Evolutionary conservation across 1,139 yeast species (phyloP), one percentile per base, ranked within the genome.

Genomic region (Taphrina populina): DNA sequence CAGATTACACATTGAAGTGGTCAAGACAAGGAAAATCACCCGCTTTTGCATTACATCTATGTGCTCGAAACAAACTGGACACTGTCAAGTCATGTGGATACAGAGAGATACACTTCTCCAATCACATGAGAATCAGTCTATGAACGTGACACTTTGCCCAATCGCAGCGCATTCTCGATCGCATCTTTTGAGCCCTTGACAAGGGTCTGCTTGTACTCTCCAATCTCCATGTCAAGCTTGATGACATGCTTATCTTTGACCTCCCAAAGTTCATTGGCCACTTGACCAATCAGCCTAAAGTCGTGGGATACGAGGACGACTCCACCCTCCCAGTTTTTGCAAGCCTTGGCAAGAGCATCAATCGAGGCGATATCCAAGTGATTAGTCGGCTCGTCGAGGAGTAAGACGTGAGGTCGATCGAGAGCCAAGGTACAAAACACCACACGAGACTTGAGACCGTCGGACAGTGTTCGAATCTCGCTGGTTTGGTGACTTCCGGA

Each of bases 401-500:
- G 77, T 67, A 92, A 78, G 74, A 92, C 87, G 75, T 92, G 92
- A 68, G 99, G 98, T 63, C 85, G 78, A 75, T 92, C 97, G 65
- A 92, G 79, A 47, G 98, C 98, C 67, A 92, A 79, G 65, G 92
- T 77, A 19, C 98, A 98, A 69, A 92, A 94, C 60, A 92, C 98
- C 64, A 92, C 98, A 76, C 98, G 84, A 62, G 97, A 88, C 78
- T 97, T 85, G 79, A 92, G 97, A 72, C 99, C 99, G 77, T 92
- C 98, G 17, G 97, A 88, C 64, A 94, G 76, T 20, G 98, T 92
- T 63, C 95, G 97, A 96, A 92, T 94, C 72, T 87, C 90, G 52
- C 96, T 88, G 60, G 97, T 92, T 78, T 92, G 98, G 63, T 95
- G 95, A 75, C 92, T 97, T 76, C 98, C 98, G 63, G 97, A 90